Evolutionary conservation across 768 basidiomycete species (phyloP), one percentile per base, ranked within the genome.

Genomic region (Lactarius tabidus): DNA sequence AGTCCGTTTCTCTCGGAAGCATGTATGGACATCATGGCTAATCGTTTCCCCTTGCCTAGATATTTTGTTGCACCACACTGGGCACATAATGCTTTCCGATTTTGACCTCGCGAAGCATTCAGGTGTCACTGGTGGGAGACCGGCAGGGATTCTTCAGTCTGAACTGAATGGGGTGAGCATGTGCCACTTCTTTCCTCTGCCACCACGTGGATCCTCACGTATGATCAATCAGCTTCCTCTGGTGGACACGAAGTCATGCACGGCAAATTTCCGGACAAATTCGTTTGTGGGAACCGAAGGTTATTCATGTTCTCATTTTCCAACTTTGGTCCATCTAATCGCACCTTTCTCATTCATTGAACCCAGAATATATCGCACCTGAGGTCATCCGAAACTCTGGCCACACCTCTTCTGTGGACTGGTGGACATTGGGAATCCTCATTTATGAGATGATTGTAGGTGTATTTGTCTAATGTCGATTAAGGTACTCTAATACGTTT

Each of bases 211-310:
- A 35, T 58, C 51, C 55, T 67, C 43, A 68, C 57, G 57, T 69
- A 58, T 63, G 60, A 69, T 52, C 54, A 65, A 64, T 59, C 64
- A 95, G 94, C 82, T 91, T 38, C 95, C 95, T 53, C 81, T 98
- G 72, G 89, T 99, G 69, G 95, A 99, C 79, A 99, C 97, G 18
- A 90, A 93, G 82, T 91, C 91, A 57, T 98, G 96, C 78, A 98
- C 97, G 60, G 94, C 89, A 43, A 93, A 98, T 79, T 97, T 98
- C 79, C 84, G 96, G 75, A 98, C 97, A 26, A 98, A 98, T 77
- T 97, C 94, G 48, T 99, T 99, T 78, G 97, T 99, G 71, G 97
- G 97, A 31, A 99, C 97, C 31, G 97, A 99, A 84, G 96, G 93
- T 93, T 71, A 76, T 71, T 59, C 15, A 18, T 29, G 31, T 33